Base-by-base conservation (phyloP, 129 eudicot genomes). In the Deinandra increscens region DNA sequence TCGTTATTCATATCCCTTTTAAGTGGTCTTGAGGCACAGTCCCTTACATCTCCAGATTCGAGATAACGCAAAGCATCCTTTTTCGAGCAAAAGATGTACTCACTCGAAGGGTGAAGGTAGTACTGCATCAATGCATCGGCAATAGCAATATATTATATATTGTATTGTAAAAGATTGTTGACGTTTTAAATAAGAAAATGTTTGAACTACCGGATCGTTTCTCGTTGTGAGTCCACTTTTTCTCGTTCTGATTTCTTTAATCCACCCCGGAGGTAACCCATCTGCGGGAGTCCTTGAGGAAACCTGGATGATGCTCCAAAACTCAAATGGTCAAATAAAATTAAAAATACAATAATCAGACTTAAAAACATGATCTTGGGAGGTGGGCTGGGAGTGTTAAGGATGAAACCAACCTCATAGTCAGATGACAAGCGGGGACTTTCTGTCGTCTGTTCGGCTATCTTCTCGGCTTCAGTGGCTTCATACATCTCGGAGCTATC, bases 221-320 rank as follows among this genome's bases (percentile, higher is more conserved):
- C 78, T 79, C 44, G 19, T 69, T 69, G 29, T 23, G 59, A 49
- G 14, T 13, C 71, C 82, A 60, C 9, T 6, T 72, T 68, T 74
- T 64, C 78, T 83, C 42, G 53, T 61, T 83, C 80, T 87, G 67
- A 80, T 62, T 75, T 88, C 97, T 80, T 80, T 84, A 19, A 82
- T 76, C 97, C 97, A 91, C 10, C 96, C 97, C 15, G 82, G 66
- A 5, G 97, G 96, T 22, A 91, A 75, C 66, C 79, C 90, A 13
- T 86, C 88, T 59, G 70, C 88, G 0, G 81, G 43, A 48, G 63
- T 60, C 55, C 68, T 78, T 81, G 81, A 81, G 73, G 75, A 12
- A 76, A 71, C 85, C 97, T 91, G 74, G 20, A 80, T 3, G 81
- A 63, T 11, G 44, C 49, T 75, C 72, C 51, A 73, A 62, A 69